phyloP scores from a whole-genome alignment of 306 rosid species.

The Sicyos baderoa region DNA sequence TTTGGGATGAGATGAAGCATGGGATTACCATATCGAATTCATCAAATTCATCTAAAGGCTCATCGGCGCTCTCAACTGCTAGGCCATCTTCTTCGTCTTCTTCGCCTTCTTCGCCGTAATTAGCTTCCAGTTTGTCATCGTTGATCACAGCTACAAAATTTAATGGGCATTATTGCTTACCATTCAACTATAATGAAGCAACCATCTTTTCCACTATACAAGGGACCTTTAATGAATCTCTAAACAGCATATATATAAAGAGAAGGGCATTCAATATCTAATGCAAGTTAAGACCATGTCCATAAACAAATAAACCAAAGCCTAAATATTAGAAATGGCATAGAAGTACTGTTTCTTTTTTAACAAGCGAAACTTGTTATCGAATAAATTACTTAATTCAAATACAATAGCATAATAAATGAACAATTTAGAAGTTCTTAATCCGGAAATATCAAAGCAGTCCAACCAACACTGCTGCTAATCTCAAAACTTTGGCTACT shows the following conservation, averaged over 20 bases:
- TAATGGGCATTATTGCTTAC: not conserved
- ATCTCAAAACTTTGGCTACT: not conserved
- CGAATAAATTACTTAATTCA: not conserved
- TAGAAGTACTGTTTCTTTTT: no score
- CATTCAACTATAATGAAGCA: not conserved
- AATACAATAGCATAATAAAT: not conserved
- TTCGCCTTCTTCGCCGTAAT: constrained; percentile 44
- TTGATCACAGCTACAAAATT: constrained; percentile 16
- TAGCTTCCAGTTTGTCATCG: constrained; percentile 44
- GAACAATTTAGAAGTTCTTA: not conserved
- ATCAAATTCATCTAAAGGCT: constrained; percentile 45
- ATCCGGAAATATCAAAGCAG: not conserved
- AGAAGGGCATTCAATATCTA: not conserved
- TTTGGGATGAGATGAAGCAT: constrained; percentile 10
- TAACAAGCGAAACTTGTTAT: not conserved
- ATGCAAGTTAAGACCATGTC: not conserved
- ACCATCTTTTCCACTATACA: not conserved
- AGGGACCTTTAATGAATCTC: not conserved
- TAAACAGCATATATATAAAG: not conserved
- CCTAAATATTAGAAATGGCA: not conserved
- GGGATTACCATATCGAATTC: constrained; percentile 42
- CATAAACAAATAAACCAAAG: not conserved
- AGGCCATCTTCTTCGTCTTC: constrained; percentile 31
- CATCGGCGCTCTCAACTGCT: constrained; percentile 49
- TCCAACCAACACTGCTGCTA: not conserved